Evolutionary conservation across 805 yeast species (phyloP), one percentile per base, ranked within the genome.

Genomic region (Candida sonorensis): DNA sequence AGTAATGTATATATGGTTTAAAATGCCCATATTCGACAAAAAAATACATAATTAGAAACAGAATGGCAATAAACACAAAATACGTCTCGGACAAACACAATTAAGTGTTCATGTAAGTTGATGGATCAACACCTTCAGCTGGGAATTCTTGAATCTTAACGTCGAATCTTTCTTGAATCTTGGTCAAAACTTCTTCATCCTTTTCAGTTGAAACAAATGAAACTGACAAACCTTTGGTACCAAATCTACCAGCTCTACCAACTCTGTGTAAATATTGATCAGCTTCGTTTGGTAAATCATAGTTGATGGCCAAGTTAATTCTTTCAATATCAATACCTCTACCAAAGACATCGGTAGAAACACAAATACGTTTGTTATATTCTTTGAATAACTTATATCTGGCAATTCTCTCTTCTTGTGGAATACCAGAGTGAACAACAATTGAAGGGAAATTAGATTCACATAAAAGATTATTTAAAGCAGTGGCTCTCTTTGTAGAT

Each of bases 161-260:
- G 61, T 90, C 97, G 64, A 92, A 92, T 67, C 97, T 80, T 50
- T 85, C 94, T 71, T 92, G 98, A 58, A 92, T 92, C 66, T 86
- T 81, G 53, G 74, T 82, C 61, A 92, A 72, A 26, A 88, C 83
- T 65, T 81, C 85, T 63, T 86, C 87, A 57, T 92, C 98, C 44
- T 79, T 90, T 51, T 77, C 82, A 37, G 79, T 71, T 26, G 92
- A 71, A 34, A 92, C 92, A 45, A 90, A 84, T 26, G 96, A 85
- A 37, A 92, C 74, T 33, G 97, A 94, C 52, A 92, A 77, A 69
- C 98, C 98, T 70, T 90, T 90, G 59, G 98, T 90, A 71, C 98
- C 98, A 54, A 90, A 90, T 75, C 98, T 88, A 67, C 98, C 98
- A 48, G 98, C 98, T 77, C 98, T 87, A 58, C 98, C 98, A 43